Base-by-base conservation (phyloP, 352 stramenopile genomes). In the Albugo candida region DNA sequence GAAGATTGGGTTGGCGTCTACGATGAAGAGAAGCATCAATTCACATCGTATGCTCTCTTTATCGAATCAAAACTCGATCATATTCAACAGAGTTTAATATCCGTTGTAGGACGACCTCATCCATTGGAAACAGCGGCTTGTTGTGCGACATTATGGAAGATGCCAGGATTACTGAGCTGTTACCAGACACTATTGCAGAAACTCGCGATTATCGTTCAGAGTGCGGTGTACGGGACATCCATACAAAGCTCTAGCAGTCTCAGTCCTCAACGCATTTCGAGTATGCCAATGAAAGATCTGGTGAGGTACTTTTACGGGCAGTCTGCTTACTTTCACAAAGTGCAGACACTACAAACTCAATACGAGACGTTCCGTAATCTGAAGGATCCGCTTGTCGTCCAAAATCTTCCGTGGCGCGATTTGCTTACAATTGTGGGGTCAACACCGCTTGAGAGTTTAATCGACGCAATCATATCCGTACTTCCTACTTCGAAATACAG, bases 41-140 rank as follows among this genome's bases (percentile, higher is more conserved):
- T 88, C 36, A 57, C 73, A 24, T 84, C 73, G 6, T 88, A 83
- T 43, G 71, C 76, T 8, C 60, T 88, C 10, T 81, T 83, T 34
- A 79, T 72, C 0, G 76, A 88, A 51, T 58, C 76, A 27, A 88
- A 88, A 46, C 50, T 88, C 13, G 71, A 88, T 24, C 62, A 86
- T 21, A 70, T 88, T n/a, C 63, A 74, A 20, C 65, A 70, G 39
- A 55, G 55, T 20, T 81, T 78, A 38, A 57, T 70, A 18, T 41
- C 45, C 1, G 52, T 70, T 2, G 59, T 62, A 2, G 71, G 67
- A 2, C 61, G 73, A 10, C 76, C 76, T 0, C 84, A 82, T 45
- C 66, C 71, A 0, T 64, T 88, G 13, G 73, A 88, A 48, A 70
- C 64, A 31, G 76, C 76, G 1, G 73, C 70, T 1, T 86, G 73